These are phyloP conservation scores for Ophiostoma australiae DNA, from an alignment of 2,329 filamentous ascomycete genomes.

Conservation along the genomic window DNA sequence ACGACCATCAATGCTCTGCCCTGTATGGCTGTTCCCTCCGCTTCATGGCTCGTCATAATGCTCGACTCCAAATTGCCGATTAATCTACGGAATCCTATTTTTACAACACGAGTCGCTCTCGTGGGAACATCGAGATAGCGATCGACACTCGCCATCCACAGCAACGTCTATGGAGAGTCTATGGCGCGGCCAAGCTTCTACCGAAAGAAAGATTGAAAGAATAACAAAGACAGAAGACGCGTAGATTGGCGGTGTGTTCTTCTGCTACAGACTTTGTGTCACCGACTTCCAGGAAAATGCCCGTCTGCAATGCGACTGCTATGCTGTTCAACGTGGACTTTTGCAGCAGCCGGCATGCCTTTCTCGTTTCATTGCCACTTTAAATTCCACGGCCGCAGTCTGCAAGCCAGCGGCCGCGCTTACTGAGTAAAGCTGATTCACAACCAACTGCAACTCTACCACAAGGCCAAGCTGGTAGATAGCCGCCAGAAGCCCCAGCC, in stretches of 20 bases:
- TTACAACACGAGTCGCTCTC: neutral
- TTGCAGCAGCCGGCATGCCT: neutral
- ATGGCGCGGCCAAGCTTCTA: neutral
- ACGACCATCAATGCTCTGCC: neutral
- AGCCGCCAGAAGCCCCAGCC: neutral
- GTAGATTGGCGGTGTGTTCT: neutral
- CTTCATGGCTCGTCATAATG: neutral
- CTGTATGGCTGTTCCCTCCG: neutral
- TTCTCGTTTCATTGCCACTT: neutral
- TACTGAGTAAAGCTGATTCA: neutral
- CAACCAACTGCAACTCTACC: no score
- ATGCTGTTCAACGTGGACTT: conserved; percentile 7
- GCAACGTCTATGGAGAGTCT: neutral
- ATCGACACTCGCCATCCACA: neutral
- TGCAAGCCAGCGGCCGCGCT: neutral
- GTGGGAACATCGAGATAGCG: neutral
- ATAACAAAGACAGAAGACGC: neutral
- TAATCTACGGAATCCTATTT: neutral
- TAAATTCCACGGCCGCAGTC: neutral
- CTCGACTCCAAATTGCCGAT: neutral
- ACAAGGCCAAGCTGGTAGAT: neutral
- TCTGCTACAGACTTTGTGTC: neutral
- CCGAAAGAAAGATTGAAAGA: neutral
- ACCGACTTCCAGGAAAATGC: neutral
- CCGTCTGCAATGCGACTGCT: neutral